Evolutionary conservation across 768 basidiomycete species (phyloP).

Genomic region (Candolleomyces eurysporus): DNA sequence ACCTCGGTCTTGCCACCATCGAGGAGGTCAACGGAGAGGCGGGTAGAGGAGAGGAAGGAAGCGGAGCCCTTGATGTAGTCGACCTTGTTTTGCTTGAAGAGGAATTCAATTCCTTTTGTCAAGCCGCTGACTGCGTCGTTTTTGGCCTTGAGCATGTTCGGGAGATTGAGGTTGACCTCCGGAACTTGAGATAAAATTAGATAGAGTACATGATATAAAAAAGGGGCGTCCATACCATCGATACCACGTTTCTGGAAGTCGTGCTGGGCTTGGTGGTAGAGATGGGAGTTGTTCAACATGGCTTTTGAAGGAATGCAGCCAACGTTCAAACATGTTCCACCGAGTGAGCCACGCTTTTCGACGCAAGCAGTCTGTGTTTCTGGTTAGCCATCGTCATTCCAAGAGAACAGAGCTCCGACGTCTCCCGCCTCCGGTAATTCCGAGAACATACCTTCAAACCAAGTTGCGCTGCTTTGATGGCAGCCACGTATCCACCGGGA

Average conservation of each 20-base stretch:
- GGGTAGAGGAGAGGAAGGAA: constrained; percentile 78
- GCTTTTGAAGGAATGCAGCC: constrained; percentile 99
- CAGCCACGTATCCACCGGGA: constrained; percentile 96
- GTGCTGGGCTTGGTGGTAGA: constrained; percentile 92
- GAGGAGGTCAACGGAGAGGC: constrained; percentile 73
- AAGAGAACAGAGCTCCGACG: background rate
- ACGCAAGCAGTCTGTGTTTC: constrained; percentile 83
- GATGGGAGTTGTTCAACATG: constrained; percentile 98
- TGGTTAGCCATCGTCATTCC: background rate
- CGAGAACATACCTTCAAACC: constrained; percentile 71
- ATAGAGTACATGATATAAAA: background rate
- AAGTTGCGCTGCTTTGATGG: constrained; percentile 98
- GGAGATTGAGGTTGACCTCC: constrained; percentile 81
- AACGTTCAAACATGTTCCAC: constrained; percentile 97
- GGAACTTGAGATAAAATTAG: constrained; percentile 40
- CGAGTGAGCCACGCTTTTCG: constrained; percentile 92
- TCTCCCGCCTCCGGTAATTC: background rate
- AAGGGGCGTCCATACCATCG: constrained; percentile 55
- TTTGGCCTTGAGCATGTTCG: constrained; percentile 92
- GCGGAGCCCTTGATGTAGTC: constrained; percentile 96
- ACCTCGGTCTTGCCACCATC: constrained; percentile 86
- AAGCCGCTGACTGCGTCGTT: constrained; percentile 77
- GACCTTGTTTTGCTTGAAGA: constrained; percentile 98
- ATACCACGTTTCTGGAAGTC: constrained; percentile 91
- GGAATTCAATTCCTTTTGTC: constrained; percentile 89